These are phyloP conservation scores for Detonula confervacea DNA, from an alignment of 352 stramenopile species.

Conservation along the genomic window DNA sequence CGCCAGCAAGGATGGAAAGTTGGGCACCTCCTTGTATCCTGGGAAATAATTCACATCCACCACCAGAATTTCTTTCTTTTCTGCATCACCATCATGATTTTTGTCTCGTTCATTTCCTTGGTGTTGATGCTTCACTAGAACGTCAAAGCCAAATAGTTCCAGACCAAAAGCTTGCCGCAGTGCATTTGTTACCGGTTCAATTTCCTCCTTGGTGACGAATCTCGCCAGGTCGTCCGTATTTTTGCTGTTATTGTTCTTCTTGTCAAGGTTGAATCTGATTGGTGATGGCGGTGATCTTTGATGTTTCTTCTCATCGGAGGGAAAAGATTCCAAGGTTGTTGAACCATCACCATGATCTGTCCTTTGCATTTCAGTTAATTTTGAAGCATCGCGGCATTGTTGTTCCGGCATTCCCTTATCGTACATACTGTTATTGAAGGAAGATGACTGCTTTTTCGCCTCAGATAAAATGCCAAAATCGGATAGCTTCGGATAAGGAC, in stretches of 20 bases:
- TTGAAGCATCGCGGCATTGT: too few species aligned
- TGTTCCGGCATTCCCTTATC: too few species aligned
- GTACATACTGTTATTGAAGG: too few species aligned
- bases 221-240: conserved; percentile 17
- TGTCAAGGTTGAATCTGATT: conserved; percentile 6
- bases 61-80: conserved; percentile 68
- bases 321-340: conserved; percentile 3
- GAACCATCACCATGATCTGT: too few species aligned
- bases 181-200: conserved; percentile 68
- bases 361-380: too few species aligned
- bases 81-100: conserved; percentile 1
- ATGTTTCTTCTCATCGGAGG: neutral
- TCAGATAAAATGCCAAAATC: conserved; percentile 74
- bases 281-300: neutral
- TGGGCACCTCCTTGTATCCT: conserved; percentile 83
- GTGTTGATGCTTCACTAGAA: conserved; percentile 62
- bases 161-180: conserved; percentile 77
- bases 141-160: conserved; percentile 85
- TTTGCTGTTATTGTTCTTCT: neutral
- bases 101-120: too few species aligned
- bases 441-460: neutral
- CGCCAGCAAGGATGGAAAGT: conserved; percentile 78
- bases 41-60: conserved; percentile 87
- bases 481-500: conserved; percentile 73
- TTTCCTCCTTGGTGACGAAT: conserved; percentile 68